Percentiles rank a stretch among this genome's conserved stretches.
phyloP scores from a whole-genome alignment of 2,329 filamentous ascomycete species.

The Cytospora schulzeri region DNA sequence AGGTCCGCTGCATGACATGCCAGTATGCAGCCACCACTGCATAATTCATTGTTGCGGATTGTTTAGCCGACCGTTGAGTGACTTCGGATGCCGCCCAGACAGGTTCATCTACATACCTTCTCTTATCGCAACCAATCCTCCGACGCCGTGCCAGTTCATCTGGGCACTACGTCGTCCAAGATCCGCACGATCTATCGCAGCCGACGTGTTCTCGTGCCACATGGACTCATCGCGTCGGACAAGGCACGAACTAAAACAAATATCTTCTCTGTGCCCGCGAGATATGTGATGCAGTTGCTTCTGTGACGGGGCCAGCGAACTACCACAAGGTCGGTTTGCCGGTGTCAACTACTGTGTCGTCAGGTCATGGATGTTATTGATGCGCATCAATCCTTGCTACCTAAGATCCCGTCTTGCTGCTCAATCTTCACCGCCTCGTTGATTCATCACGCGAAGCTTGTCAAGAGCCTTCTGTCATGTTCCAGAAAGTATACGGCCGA shows the following conservation, averaged over 20 bases:
- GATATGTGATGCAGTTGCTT: slow-evolving; percentile 5
- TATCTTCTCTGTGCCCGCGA: not conserved
- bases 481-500: slow-evolving; percentile 17
- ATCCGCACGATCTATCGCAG: slow-evolving; percentile 10
- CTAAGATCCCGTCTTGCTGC: slow-evolving; percentile 32
- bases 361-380: slow-evolving; percentile 30
- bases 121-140: slow-evolving; percentile 18
- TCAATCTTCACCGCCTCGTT: slow-evolving; percentile 37
- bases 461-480: slow-evolving; percentile 22
- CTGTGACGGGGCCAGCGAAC: slow-evolving; percentile 4
- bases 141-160: slow-evolving; percentile 8
- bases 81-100: slow-evolving; percentile 11
- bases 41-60: slow-evolving; percentile 14
- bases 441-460: slow-evolving; percentile 29
- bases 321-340: slow-evolving; percentile 8
- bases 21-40: slow-evolving; percentile 15
- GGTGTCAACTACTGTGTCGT: slow-evolving; percentile 7
- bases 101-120: slow-evolving; percentile 21
- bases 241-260: not conserved
- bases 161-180: slow-evolving; percentile 17
- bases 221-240: not conserved
- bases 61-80: slow-evolving; percentile 14
- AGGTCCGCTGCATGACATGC: slow-evolving; percentile 24
- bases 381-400: slow-evolving; percentile 36
- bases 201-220: slow-evolving; percentile 11